Evolutionary conservation across 225 moss, liverwort and hornwort genomes (phyloP).

Genomic region (Straminergon stramineum): DNA sequence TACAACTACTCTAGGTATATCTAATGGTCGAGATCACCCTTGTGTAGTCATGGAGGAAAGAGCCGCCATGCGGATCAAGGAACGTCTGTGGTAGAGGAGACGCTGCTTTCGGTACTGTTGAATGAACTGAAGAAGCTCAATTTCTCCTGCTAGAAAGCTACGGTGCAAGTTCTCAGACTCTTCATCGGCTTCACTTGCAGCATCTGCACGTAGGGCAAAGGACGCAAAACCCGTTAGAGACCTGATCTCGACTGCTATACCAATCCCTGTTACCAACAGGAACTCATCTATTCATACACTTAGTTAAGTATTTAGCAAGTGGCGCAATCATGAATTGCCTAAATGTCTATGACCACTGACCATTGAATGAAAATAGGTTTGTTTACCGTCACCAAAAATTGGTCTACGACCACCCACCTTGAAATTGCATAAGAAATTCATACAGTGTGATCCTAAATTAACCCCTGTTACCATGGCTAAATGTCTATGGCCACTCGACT

Average conservation of each 20-base stretch:
- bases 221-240: not conserved
- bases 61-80: slow-evolving; percentile 77
- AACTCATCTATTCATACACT: not conserved
- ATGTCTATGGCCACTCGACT: not conserved
- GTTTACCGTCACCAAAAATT: not conserved
- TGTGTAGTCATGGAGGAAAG: slow-evolving; percentile 75
- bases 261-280: not conserved
- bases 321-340: not conserved
- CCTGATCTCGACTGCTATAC: not conserved
- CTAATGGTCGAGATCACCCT: slow-evolving; percentile 35
- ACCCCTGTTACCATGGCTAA: not conserved
- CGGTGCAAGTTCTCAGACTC: slow-evolving; percentile 82
- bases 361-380: not conserved
- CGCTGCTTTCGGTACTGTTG: slow-evolving; percentile 88
- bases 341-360: not conserved
- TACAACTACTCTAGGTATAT: slow-evolving; percentile 29
- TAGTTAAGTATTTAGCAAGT: not conserved
- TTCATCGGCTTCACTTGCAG: slow-evolving; percentile 84
- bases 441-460: not conserved
- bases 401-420: not conserved
- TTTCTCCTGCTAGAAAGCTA: slow-evolving; percentile 72
- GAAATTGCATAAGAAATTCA: not conserved
- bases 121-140: slow-evolving; percentile 73
- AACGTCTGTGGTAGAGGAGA: slow-evolving; percentile 84
- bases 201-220: slow-evolving; percentile 27